Base-by-base conservation (phyloP, 2,329 filamentous ascomycete genomes). In the Aspergillus felis region DNA sequence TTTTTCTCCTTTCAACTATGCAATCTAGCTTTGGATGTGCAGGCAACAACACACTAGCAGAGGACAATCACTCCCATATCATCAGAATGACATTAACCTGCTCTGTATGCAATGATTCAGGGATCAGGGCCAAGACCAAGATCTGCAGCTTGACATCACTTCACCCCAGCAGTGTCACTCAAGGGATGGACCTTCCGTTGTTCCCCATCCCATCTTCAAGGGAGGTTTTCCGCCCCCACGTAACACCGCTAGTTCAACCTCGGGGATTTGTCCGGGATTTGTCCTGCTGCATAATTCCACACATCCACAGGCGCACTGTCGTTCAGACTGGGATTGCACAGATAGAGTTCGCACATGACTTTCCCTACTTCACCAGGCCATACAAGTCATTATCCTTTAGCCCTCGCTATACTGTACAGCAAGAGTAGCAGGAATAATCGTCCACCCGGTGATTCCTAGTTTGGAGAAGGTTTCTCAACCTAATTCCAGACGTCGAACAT, bases 401-500 rank as follows among this genome's bases (percentile, higher is more conserved):
- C 44, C 44, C 22, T 22, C 22, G 22, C 44, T 22, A 47, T 25
- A 25, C 42, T 17, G 22, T 44, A 44, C 41, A 44, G 41, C 22
- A 25, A 25, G 4, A 3, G 4, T 12, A 46, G 20, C 20, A 46
- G 42, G 24, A 59, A 84, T 29, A 25, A 86, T 0, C 85, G 86
- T 71, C 84, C 86, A 0, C 85, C 85, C 8, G 85, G 64, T 25
- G 24, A 85, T 64, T 0, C 84, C 28, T 10, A 29, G 28, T 9
- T 10, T 10, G 28, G 28, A 29, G 7, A 29, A 9, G 9, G 28
- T 29, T 29, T 29, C 9, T 6, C 8, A 10, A 29, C 28, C 28
- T 29, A 10, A 10, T 29, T 84, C 1, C 88, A 70, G 3, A 69
- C 22, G 12, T 79, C 72, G 64, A 87, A 88, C 84, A 89, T 85